phyloP scores from a whole-genome alignment of 176 grass and related monocot genomes.

The Tillandsia leiboldiana region DNA sequence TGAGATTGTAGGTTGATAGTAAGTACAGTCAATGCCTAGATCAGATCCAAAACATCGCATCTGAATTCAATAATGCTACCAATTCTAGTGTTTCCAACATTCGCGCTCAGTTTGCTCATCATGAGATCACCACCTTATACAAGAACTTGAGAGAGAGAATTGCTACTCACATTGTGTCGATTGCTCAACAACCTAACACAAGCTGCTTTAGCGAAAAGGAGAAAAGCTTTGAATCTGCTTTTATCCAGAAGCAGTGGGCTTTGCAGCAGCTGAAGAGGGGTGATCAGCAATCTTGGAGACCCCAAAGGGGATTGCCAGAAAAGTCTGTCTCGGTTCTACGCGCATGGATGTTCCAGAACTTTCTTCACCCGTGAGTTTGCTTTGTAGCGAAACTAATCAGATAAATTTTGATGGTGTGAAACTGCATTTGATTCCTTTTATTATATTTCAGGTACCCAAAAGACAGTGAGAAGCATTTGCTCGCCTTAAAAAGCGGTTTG shows the following conservation, averaged over 20 bases:
- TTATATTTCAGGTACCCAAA: constrained; percentile 51
- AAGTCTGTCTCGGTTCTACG: constrained; percentile 77
- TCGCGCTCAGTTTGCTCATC: constrained; percentile 46
- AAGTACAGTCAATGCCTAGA: constrained; percentile 72
- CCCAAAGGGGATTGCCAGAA: constrained; percentile 76
- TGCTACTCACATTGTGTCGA: constrained; percentile 30
- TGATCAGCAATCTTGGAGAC: constrained; percentile 70
- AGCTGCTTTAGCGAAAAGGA: constrained; percentile 31
- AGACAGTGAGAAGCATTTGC: constrained; percentile 77
- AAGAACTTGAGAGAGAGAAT: constrained; percentile 39
- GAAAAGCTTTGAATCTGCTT: constrained; percentile 42
- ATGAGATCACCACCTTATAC: constrained; percentile 43
- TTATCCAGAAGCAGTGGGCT: constrained; percentile 73
- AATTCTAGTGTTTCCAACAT: constrained; percentile 15
- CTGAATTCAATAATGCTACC: constrained; percentile 41
- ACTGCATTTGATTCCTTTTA: not conserved
- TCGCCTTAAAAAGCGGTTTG: constrained; percentile 67
- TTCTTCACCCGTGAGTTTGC: constrained; percentile 77
- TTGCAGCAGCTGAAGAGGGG: constrained; percentile 38
- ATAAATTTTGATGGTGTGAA: not conserved
- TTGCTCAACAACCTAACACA: not conserved
- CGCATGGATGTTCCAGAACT: constrained; percentile 88
- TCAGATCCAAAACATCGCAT: constrained; percentile 53
- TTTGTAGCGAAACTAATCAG: not conserved
- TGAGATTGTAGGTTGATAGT: constrained; percentile 43